Conservation (phyloP, 2,329 filamentous ascomycete genomes). For the Pseudocercospora musae region DNA sequence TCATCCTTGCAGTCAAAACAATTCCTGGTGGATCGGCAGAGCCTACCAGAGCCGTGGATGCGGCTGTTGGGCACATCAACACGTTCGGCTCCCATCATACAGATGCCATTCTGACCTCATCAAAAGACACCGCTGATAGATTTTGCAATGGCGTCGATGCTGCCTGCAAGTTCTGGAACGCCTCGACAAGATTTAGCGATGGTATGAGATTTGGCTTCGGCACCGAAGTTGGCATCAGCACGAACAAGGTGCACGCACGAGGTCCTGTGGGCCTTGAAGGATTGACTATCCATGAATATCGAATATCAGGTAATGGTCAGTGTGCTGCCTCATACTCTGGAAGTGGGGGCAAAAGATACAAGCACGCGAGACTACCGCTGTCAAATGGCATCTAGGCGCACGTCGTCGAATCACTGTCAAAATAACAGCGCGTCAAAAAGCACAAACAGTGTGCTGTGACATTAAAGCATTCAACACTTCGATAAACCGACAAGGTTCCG, state of each 20-base stretch:
- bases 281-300: conserved; percentile 96
- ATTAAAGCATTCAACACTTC: neutral
- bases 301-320: conserved; percentile 79
- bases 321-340: conserved; percentile 69
- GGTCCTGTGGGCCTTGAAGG: conserved; percentile 93
- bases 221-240: conserved; percentile 96
- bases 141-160: conserved; percentile 88
- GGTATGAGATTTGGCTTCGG: conserved; percentile 97
- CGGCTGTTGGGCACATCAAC: conserved; percentile 87
- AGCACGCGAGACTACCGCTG: conserved; percentile 51
- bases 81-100: conserved; percentile 89
- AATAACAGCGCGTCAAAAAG: neutral
- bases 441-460: neutral
- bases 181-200: conserved; percentile 88
- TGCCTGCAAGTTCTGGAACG: conserved; percentile 95
- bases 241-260: conserved; percentile 94
- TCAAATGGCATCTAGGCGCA: neutral
- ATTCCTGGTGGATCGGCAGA: conserved; percentile 46
- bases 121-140: conserved; percentile 63
- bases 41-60: conserved; percentile 48
- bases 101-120: conserved; percentile 78
- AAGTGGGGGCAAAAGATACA: conserved; percentile 52
- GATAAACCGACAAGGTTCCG: neutral
- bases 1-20: conserved; percentile 79
- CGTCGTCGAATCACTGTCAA: neutral